A percentile compares a stretch with the other conserved stretches of the same genome.
Evolutionary conservation across 164 flowering plant species (phyloP).

Genomic region (Magnolia sinica): DNA sequence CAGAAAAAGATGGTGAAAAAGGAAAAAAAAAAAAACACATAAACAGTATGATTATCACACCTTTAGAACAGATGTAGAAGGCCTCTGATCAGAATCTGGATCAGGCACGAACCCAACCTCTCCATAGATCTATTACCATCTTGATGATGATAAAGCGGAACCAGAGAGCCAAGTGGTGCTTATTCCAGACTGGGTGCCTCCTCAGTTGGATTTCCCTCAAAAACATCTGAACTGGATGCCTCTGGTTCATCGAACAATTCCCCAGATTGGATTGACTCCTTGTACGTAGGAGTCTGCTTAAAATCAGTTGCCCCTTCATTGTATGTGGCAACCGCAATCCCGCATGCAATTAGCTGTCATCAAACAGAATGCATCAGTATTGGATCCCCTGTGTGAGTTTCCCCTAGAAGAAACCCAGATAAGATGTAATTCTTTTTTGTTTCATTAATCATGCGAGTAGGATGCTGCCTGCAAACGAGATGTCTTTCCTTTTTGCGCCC

Average conservation of each 20-base stretch:
- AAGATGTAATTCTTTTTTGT: neutral
- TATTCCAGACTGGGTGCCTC: constrained; percentile 91
- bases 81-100: neutral
- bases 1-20: neutral
- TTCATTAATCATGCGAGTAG: too few species aligned
- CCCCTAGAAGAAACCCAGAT: neutral
- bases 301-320: constrained; percentile 96
- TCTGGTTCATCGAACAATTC: constrained; percentile 81
- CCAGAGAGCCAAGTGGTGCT: neutral
- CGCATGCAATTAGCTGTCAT: constrained; percentile 69
- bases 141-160: neutral
- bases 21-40: neutral
- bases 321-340: constrained; percentile 80
- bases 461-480: too few species aligned
- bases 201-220: constrained; percentile 92
- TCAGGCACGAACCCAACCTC: neutral
- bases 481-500: too few species aligned
- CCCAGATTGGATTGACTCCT: constrained; percentile 71
- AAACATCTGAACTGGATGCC: constrained; percentile 66
- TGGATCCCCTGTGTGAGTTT: neutral
- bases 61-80: neutral
- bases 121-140: too few species aligned
- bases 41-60: neutral
- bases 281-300: constrained; percentile 76
- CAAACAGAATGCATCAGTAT: neutral